phyloP scores from a whole-genome alignment of 768 basidiomycete species.

The Favolaschia claudopus region DNA sequence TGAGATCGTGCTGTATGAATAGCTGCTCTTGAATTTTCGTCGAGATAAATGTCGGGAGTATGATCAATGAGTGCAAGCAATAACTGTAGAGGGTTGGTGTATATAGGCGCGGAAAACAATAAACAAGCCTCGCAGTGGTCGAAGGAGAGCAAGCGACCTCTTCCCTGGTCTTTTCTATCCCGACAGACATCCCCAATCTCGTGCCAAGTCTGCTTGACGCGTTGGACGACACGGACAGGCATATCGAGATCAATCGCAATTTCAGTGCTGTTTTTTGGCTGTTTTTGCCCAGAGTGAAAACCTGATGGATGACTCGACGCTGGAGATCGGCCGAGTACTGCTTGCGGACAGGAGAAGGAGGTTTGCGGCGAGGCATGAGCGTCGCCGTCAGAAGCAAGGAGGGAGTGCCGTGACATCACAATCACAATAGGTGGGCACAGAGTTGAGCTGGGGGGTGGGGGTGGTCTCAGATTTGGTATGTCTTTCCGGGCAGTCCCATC shows the following conservation, averaged over 20 bases:
- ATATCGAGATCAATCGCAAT: slow-evolving; percentile 20
- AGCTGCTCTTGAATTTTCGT: slow-evolving; percentile 4
- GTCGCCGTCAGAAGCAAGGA: too few relatives aligned
- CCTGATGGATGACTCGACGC: slow-evolving; percentile 14
- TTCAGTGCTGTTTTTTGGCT: too few relatives aligned
- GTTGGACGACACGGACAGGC: slow-evolving; percentile 17
- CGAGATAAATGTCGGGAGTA: slow-evolving; percentile 18
- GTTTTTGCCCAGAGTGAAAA: background rate
- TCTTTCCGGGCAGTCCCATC: too few relatives aligned
- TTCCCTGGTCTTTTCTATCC: background rate
- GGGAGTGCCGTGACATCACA: too few relatives aligned
- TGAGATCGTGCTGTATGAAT: background rate
- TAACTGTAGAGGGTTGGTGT: slow-evolving; percentile 6
- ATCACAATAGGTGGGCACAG: too few relatives aligned
- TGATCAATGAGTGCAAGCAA: slow-evolving; percentile 25
- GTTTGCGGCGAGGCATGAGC: background rate
- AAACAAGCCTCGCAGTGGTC: background rate
- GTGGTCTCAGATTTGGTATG: too few relatives aligned
- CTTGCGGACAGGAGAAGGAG: slow-evolving; percentile 16
- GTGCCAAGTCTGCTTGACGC: slow-evolving; percentile 5
- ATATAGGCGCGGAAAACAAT: background rate
- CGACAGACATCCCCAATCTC: slow-evolving; percentile 19
- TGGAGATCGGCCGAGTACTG: slow-evolving; percentile 22
- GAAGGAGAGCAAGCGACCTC: background rate
- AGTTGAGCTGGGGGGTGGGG: too few relatives aligned